These are phyloP conservation scores for Globisporangium lucens DNA, from an alignment of 352 stramenopile species.

Conservation along the genomic window DNA sequence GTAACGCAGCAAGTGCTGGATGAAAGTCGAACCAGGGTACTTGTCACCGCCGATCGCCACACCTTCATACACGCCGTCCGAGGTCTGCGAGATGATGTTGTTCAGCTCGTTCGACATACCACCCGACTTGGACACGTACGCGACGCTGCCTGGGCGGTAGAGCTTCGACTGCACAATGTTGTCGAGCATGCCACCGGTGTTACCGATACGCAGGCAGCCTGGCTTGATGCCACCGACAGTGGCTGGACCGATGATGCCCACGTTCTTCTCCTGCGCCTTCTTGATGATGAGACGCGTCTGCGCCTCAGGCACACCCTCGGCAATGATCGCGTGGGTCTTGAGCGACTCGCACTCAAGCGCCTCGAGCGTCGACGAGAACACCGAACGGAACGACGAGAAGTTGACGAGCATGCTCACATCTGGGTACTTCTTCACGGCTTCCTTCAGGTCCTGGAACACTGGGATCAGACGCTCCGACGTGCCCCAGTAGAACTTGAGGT, in stretches of 20 bases:
- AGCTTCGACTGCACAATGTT: constrained; percentile 98
- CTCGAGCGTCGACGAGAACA: constrained; percentile 95
- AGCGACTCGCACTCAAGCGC: constrained; percentile 91
- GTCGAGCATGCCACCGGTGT: constrained; percentile 97
- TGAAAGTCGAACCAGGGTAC: constrained; percentile 96
- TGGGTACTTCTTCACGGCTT: constrained; percentile 91
- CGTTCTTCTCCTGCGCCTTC: constrained; percentile 85
- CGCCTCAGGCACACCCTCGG: constrained; percentile 94
- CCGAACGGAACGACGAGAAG: constrained; percentile 97
- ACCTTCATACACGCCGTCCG: constrained; percentile 95
- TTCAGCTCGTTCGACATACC: constrained; percentile 98
- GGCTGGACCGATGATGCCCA: constrained; percentile 94
- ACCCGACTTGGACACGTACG: constrained; percentile 96
- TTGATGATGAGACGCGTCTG: constrained; percentile 95
- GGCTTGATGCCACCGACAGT: constrained; percentile 97
- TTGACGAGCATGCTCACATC: constrained; percentile 95
- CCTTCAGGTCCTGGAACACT: constrained; percentile 89
- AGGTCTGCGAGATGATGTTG: constrained; percentile 96
- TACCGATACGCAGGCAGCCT: constrained; percentile 96
- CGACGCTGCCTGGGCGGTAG: constrained; percentile 93
- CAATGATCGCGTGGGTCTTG: constrained; percentile 97
- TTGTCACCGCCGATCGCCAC: constrained; percentile 94
- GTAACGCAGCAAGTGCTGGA: constrained; percentile 96
- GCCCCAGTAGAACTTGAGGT: constrained; percentile 97
- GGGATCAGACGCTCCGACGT: constrained; percentile 93